These are phyloP conservation scores for Acanthamoeba lenticulata DNA, from an alignment of 208 protist species.

Conservation along the genomic window DNA sequence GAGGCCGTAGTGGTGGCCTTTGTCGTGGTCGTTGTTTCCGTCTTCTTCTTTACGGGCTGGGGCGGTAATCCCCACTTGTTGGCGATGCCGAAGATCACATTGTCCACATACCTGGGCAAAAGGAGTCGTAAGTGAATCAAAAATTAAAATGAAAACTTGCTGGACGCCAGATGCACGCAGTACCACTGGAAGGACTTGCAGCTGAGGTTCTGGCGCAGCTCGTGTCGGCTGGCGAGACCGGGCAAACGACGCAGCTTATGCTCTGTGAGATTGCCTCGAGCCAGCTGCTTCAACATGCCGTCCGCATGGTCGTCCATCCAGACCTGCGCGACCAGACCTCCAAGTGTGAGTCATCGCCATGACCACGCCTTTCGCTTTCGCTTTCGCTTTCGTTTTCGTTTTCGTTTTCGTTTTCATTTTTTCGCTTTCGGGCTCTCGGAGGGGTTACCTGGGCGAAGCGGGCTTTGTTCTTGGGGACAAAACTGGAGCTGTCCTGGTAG, in stretches of 20 bases:
- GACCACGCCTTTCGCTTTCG: too few relatives aligned
- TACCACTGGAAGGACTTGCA: conserved; percentile 40
- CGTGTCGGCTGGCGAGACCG: not conserved
- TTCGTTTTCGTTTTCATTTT: not conserved
- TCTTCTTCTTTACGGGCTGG: too few relatives aligned
- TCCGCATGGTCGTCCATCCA: not conserved
- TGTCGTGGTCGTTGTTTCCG: too few relatives aligned
- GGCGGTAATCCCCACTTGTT: conserved; percentile 1
- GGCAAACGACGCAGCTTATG: not conserved
- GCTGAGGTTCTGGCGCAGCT: not conserved
- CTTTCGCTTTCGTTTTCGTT: not conserved
- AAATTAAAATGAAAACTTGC: not conserved
- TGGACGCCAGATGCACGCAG: too few relatives aligned
- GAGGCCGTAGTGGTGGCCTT: too few relatives aligned
- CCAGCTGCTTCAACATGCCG: not conserved
- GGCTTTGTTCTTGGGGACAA: conserved; percentile 18
- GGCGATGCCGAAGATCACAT: not conserved
- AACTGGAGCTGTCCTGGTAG: not conserved
- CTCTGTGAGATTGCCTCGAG: not conserved
- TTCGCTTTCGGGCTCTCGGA: too few relatives aligned
- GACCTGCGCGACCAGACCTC: not conserved
- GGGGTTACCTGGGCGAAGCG: not conserved
- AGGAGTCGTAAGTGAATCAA: not conserved
- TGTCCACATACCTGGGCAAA: not conserved
- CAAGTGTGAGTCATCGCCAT: too few relatives aligned